Percentiles rank a stretch among this genome's conserved stretches.
phyloP scores from a whole-genome alignment of 257 asterid genomes.

The Solanum ossicruentum region DNA sequence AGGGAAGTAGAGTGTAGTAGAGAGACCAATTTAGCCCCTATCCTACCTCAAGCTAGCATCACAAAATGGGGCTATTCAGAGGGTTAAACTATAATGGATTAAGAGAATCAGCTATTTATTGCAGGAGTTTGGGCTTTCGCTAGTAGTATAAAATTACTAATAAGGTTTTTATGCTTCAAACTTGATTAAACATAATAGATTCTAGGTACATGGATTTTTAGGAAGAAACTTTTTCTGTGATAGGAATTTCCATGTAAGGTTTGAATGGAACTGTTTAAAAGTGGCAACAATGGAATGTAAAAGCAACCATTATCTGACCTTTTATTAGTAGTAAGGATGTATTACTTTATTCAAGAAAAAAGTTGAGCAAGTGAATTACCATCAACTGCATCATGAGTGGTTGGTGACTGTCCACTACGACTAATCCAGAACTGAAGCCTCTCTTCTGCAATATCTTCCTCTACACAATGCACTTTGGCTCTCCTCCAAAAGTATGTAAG shows the following conservation, averaged over 20 bases:
- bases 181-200: background rate
- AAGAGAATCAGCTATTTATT: background rate
- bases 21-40: background rate
- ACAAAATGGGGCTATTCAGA: background rate
- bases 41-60: background rate
- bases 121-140: background rate
- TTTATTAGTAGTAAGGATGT: background rate
- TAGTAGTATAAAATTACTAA: background rate
- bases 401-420: conserved; percentile 76
- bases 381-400: conserved; percentile 90
- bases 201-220: background rate
- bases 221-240: background rate
- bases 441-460: conserved; percentile 96
- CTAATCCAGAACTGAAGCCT: conserved; percentile 80
- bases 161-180: background rate
- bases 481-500: conserved; percentile 99
- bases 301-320: background rate
- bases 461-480: conserved; percentile 82
- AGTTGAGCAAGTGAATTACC: conserved; percentile 27
- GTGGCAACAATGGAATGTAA: background rate
- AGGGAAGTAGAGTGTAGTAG: background rate
- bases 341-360: background rate
- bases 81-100: background rate
- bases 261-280: background rate
- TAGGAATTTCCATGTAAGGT: background rate